Evolutionary conservation across 2,329 filamentous ascomycete species (phyloP).

Genomic region (Paramyrothecium roridum): DNA sequence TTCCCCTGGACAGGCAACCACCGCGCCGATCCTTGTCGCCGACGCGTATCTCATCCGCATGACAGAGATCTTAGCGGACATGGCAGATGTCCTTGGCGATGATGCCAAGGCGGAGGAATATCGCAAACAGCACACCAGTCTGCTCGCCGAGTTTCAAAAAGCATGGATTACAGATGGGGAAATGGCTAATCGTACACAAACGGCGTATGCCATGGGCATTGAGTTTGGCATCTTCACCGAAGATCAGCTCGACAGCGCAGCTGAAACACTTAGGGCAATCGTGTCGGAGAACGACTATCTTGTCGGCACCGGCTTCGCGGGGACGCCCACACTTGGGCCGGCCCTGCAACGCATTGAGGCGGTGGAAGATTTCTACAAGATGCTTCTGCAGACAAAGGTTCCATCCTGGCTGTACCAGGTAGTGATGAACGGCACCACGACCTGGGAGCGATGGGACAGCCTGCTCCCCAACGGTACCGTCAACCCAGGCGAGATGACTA

Average conservation of each 20-base stretch:
- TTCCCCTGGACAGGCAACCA: conserved; percentile 31
- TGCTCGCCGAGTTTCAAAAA: conserved; percentile 23
- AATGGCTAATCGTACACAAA: conserved; percentile 35
- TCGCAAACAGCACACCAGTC: conserved; percentile 9
- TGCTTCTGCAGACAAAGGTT: conserved; percentile 41
- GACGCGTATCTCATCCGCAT: conserved; percentile 44
- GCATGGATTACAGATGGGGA: conserved; percentile 26
- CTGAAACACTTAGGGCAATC: conserved; percentile 24
- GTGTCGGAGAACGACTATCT: conserved; percentile 27
- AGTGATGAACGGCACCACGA: conserved; percentile 41
- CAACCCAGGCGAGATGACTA: conserved; percentile 45
- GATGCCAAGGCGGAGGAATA: conserved; percentile 18
- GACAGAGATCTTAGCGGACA: conserved; percentile 29
- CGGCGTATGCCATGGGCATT: conserved; percentile 32
- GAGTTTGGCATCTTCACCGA: conserved; percentile 31
- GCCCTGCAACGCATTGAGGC: conserved; percentile 24
- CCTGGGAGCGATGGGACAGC: conserved; percentile 50
- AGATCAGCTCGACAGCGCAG: conserved; percentile 15
- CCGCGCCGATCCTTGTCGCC: conserved; percentile 33
- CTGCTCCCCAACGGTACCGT: conserved; percentile 38
- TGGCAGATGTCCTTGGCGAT: conserved; percentile 27
- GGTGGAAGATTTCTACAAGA: conserved; percentile 37
- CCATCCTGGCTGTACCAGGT: conserved; percentile 49
- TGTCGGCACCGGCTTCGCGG: conserved; percentile 40
- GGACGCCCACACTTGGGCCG: conserved; percentile 32